Evolutionary conservation across 2,329 filamentous ascomycete species (phyloP).

Genomic region (Elsinoe necatrix): DNA sequence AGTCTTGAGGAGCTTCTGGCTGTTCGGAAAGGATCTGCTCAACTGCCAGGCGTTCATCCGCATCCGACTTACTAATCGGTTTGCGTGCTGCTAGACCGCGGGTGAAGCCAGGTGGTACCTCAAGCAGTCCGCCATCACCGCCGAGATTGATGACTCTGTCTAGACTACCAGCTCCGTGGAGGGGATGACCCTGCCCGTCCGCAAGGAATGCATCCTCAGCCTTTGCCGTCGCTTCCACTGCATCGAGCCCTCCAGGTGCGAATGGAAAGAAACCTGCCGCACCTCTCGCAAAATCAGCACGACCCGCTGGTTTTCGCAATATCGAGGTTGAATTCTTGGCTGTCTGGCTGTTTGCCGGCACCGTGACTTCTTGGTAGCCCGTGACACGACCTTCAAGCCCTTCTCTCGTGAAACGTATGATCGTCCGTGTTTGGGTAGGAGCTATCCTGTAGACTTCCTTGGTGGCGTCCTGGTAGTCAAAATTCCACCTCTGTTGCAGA

Average conservation of each 20-base stretch:
- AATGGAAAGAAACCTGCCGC: slow-evolving; percentile 93
- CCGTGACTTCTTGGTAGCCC: slow-evolving; percentile 87
- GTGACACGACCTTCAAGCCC: slow-evolving; percentile 88
- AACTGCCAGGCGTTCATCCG: slow-evolving; percentile 46
- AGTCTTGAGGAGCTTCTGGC: slow-evolving; percentile 24
- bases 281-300: slow-evolving; percentile 85
- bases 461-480: slow-evolving; percentile 63
- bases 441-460: slow-evolving; percentile 79
- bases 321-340: slow-evolving; percentile 94
- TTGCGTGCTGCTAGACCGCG: slow-evolving; percentile 68
- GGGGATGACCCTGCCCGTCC: slow-evolving; percentile 27
- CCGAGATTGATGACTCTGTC: slow-evolving; percentile 80
- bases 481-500: slow-evolving; percentile 79
- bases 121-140: slow-evolving; percentile 66
- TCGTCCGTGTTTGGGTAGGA: slow-evolving; percentile 86
- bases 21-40: slow-evolving; percentile 52
- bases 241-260: slow-evolving; percentile 79
- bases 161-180: slow-evolving; percentile 46
- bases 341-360: slow-evolving; percentile 78
- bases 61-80: slow-evolving; percentile 47
- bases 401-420: slow-evolving; percentile 84
- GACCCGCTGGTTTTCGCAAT: slow-evolving; percentile 71
- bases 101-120: slow-evolving; percentile 71
- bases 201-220: slow-evolving; percentile 64
- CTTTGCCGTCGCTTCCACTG: slow-evolving; percentile 75